Conservation (phyloP, 2,329 filamentous ascomycete genomes). For the Leptographium galeiforme region DNA sequence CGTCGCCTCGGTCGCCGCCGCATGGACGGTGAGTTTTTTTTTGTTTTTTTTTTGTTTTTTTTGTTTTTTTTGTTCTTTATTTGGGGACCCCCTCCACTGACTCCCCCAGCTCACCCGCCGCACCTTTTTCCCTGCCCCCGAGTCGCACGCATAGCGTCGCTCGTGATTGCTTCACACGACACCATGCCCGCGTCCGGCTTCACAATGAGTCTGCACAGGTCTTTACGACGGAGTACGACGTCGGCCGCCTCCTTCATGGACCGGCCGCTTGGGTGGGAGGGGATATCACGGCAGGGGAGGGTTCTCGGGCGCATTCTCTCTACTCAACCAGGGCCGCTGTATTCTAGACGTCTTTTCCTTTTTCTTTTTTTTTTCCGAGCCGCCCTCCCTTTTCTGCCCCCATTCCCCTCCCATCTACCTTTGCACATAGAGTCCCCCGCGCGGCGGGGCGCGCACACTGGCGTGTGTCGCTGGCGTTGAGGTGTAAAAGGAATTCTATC, state of each 20-base stretch:
- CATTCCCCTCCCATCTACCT: background rate
- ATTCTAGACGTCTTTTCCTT: constrained; percentile 2
- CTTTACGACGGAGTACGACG: too few relatives aligned
- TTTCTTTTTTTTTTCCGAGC: constrained; percentile 1
- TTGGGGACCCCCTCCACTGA: too few relatives aligned
- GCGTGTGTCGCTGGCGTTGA: constrained; percentile 8
- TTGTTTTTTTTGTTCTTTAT: too few relatives aligned
- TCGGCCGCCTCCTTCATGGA: background rate
- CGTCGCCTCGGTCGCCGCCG: constrained; percentile 71
- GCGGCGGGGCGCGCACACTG: constrained; percentile 7
- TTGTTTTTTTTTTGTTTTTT: background rate
- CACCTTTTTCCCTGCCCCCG: constrained; percentile 13
- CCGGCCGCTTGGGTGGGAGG: background rate
- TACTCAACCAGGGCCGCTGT: constrained; percentile 6
- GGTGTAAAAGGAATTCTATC: background rate
- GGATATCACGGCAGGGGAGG: background rate
- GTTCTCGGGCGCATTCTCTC: constrained; percentile 4
- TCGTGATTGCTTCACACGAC: background rate
- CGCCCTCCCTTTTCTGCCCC: background rate
- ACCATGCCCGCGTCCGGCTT: background rate
- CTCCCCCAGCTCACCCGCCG: constrained; percentile 12
- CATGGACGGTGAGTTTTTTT: constrained; percentile 66
- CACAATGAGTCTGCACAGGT: background rate
- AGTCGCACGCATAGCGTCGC: background rate
- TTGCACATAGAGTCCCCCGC: constrained; percentile 6